phyloP scores from a whole-genome alignment of 768 basidiomycete species.

The Termitomyces sp. region DNA sequence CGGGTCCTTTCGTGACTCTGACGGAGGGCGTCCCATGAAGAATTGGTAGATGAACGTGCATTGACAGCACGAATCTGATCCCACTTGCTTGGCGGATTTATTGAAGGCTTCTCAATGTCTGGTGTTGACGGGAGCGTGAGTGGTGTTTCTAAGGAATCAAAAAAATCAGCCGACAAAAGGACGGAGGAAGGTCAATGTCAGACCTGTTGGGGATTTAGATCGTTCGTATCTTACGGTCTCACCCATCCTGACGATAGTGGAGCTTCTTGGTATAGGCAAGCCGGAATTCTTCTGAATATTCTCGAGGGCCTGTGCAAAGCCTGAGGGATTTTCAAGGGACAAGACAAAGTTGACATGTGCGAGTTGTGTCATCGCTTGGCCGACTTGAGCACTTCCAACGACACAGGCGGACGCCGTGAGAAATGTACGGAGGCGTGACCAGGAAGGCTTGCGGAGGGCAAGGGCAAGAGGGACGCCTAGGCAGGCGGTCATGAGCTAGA shows the following conservation, averaged over 20 bases:
- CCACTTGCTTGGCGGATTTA: slow-evolving; percentile 44
- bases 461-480: slow-evolving; percentile 13
- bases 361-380: slow-evolving; percentile 21
- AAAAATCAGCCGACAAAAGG: background rate
- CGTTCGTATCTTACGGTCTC: too few relatives aligned
- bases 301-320: slow-evolving; percentile 36
- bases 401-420: slow-evolving; percentile 17
- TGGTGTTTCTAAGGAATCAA: slow-evolving; percentile 3
- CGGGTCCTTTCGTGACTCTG: slow-evolving; percentile 47
- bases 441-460: slow-evolving; percentile 21
- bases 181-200: background rate
- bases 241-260: slow-evolving; percentile 25
- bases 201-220: slow-evolving; percentile 5
- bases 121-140: slow-evolving; percentile 10
- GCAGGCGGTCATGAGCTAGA: slow-evolving; percentile 13
- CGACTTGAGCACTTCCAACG: slow-evolving; percentile 28
- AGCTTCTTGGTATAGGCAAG: slow-evolving; percentile 17
- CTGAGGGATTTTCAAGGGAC: slow-evolving; percentile 35
- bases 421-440: slow-evolving; percentile 17
- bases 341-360: slow-evolving; percentile 35
- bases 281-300: slow-evolving; percentile 45
- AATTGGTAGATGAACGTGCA: slow-evolving; percentile 34
- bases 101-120: slow-evolving; percentile 5
- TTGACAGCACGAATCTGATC: slow-evolving; percentile 63
- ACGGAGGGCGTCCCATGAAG: slow-evolving; percentile 68